Base-by-base conservation (phyloP, 306 rosid genomes). In the Glycine latifolia region DNA sequence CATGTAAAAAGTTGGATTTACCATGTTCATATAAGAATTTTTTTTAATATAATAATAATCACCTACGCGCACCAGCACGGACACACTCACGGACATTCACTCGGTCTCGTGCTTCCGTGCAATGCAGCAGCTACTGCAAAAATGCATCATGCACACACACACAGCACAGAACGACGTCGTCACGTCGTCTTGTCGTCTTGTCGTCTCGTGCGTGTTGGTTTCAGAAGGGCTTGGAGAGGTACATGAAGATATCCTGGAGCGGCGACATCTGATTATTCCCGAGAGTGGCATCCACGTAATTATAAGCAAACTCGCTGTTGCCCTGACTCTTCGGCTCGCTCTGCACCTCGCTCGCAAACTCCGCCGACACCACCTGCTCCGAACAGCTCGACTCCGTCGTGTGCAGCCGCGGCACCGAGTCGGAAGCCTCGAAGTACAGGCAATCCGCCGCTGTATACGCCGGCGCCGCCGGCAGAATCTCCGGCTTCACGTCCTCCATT, bases 341-440 rank as follows among this genome's bases (percentile, higher is more conserved):
- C 81, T 92, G 95, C 6, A 91, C 97, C 89, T 92, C 95, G 86
- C 90, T 71, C 17, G 87, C 84, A 63, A 91, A 84, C 87, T 88
- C 93, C 69, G 95, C 87, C 70, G 97, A 92, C 62, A 92, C 93
- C 87, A 87, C 92, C 6, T 91, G 95, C 69, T 90, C 95, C 59
- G 97, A 92, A 80, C 93, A 84, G 84, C 95, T 92, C 43, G 97
- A 91, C 53, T 92, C 95, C 48, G 60, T 13, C 47, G 93, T 84
- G 82, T 89, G 93, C 70, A 84, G 82, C 77, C 87, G 84, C 10
- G 93, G 95, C 12, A 90, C 63, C 2, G 97, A 92, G 52, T 90
- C 95, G 5, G 94, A 88, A n/a, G 76, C 46, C 60, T 92, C 92
- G 7, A 88, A 87, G 83, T 73, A 66, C 13, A 85, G 1, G 85